A percentile compares a stretch with the other conserved stretches of the same genome.
Conservation (phyloP, 192 early-diverging fungal species). For the Dissophora globulifera region DNA sequence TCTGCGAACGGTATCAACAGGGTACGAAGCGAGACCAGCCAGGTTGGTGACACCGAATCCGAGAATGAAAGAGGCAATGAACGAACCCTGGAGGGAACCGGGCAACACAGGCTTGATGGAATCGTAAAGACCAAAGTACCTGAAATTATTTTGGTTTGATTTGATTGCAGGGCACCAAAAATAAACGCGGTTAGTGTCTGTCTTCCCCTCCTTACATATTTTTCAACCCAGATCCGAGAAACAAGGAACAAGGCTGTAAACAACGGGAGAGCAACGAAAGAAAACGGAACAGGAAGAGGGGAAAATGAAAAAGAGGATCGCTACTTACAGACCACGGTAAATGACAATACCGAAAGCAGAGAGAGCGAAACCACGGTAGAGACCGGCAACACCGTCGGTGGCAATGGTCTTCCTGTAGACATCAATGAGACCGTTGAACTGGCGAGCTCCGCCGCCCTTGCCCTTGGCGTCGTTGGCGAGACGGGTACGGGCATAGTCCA, state of each 20-base stretch:
- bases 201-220: background rate
- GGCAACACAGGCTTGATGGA: conserved; percentile 59
- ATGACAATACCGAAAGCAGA: conserved; percentile 54
- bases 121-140: conserved; percentile 81
- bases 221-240: background rate
- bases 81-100: conserved; percentile 38
- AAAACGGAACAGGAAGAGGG: background rate
- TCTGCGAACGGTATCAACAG: conserved; percentile 97
- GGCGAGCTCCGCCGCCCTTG: conserved; percentile 86
- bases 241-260: no score
- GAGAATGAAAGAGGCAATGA: conserved; percentile 65
- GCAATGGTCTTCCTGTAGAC: conserved; percentile 88
- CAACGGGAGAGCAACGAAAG: background rate
- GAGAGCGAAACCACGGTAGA: conserved; percentile 85
- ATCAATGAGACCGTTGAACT: conserved; percentile 93
- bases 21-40: conserved; percentile 93
- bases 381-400: conserved; percentile 90
- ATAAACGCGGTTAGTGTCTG: no score
- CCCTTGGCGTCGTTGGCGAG: conserved; percentile 90
- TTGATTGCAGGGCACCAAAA: no score
- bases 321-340: conserved; percentile 53
- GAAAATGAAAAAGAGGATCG: background rate
- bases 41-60: conserved; percentile 86
- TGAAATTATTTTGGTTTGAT: no score
- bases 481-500: conserved; percentile 99